Evolutionary conservation across 1,284 basidiomycete species (phyloP), one percentile per base, ranked within the genome.

Genomic region (Moesziomyces globuligerus): DNA sequence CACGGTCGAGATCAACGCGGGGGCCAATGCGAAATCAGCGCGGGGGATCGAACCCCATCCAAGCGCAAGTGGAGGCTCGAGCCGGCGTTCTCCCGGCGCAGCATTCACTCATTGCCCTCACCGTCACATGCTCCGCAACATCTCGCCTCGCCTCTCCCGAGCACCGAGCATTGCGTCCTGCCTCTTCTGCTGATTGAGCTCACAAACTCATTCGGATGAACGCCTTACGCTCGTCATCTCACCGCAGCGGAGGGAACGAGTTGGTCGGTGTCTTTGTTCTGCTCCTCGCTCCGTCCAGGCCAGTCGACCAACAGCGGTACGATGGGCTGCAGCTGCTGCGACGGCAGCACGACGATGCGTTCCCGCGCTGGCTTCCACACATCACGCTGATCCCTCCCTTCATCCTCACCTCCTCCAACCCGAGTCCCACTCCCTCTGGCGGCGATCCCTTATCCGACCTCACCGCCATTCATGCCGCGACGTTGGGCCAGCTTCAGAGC

Each of bases 331-430:
- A 64, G 18, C n/a, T 8, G 23, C 29, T 64, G 11, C 48, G 60
- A 2, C 44, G 42, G 5, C 8, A 24, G 20, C 49, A 56, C 36
- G 60, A 64, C 18, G 34, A 39, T 11, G 60, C 60, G 2, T 64
- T 43, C 32, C 15, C 42, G 5, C 53, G 53, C 34, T 64, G 60
- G 60, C 21, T 57, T 20, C 60, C 60, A 8, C 60, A 64, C 48
- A 52, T 64, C 25, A 64, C 60, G 9, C 54, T 64, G 26, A 48
- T 64, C 13, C 60, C 60, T 8, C 60, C 60, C 1, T 52, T 64
- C 39, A 56, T 29, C 10, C 44, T 46, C 21, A 4, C 45, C 39
- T 40, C 20, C 17, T 5, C 3, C n/a, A 6, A 20, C 15, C 9
- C 29, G 13, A 32, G 13, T n/a, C n/a, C n/a, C n/a, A n/a, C n/a